Evolutionary conservation across 805 yeast species (phyloP).

Genomic region (Monosporozyma siamensis): DNA sequence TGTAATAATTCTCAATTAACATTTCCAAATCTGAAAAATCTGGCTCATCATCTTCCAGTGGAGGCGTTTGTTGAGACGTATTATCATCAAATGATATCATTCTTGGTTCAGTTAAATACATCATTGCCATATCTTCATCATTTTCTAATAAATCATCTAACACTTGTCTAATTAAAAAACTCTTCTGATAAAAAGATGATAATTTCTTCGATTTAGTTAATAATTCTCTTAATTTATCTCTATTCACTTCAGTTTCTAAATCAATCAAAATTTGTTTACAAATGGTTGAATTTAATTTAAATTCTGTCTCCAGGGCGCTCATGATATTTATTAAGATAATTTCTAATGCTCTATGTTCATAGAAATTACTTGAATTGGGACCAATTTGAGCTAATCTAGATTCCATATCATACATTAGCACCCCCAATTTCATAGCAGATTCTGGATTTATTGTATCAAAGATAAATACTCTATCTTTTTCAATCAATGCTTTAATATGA

Average conservation of each 20-base stretch:
- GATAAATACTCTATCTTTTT: constrained; percentile 65
- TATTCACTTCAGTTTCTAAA: constrained; percentile 69
- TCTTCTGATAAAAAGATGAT: constrained; percentile 64
- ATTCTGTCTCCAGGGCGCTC: constrained; percentile 69
- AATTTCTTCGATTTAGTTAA: constrained; percentile 64
- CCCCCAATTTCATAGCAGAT: constrained; percentile 62
- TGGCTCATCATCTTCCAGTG: constrained; percentile 5
- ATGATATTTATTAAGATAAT: constrained; percentile 73
- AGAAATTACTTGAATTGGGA: constrained; percentile 21
- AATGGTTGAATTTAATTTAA: constrained; percentile 44
- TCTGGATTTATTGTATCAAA: constrained; percentile 55
- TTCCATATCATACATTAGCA: constrained; percentile 78
- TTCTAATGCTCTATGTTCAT: constrained; percentile 78
- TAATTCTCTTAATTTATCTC: constrained; percentile 64
- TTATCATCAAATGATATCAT: background rate
- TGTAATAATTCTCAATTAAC: constrained; percentile 79
- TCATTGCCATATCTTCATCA: constrained; percentile 73
- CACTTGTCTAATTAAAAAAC: constrained; percentile 66
- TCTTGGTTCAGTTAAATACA: constrained; percentile 52
- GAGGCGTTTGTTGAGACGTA: background rate
- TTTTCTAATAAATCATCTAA: constrained; percentile 76
- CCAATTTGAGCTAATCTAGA: constrained; percentile 42
- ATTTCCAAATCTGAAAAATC: constrained; percentile 74
- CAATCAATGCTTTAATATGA: constrained; percentile 85
- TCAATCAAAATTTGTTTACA: constrained; percentile 60